phyloP scores from a whole-genome alignment of 2,329 filamentous ascomycete genomes.

The Fusarium sp. region DNA sequence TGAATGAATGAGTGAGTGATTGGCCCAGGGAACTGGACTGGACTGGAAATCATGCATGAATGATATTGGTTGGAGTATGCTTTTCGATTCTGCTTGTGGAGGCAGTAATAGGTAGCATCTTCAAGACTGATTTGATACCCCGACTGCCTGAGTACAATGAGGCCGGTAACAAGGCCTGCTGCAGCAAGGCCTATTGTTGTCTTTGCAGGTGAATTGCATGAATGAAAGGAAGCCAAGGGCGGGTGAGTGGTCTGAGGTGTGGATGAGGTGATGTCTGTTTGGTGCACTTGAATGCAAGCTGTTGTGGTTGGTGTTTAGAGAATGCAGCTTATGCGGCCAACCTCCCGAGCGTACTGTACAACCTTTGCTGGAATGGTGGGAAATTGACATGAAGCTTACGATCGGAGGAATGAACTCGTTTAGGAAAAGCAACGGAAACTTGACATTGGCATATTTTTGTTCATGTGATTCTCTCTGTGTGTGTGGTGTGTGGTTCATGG shows the following conservation, averaged over 20 bases:
- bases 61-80: slow-evolving; percentile 26
- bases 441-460: not conserved
- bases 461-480: not conserved
- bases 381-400: not conserved
- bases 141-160: not conserved
- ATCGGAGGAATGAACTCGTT: not conserved
- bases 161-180: not conserved
- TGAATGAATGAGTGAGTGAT: slow-evolving; percentile 20
- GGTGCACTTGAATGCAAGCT: not conserved
- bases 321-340: not conserved
- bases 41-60: slow-evolving; percentile 23
- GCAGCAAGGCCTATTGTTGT: not conserved
- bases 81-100: slow-evolving; percentile 6
- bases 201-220: not conserved
- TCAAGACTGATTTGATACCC: slow-evolving; percentile 38
- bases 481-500: not conserved
- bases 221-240: not conserved
- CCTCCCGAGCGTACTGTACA: not conserved
- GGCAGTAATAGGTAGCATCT: slow-evolving; percentile 26
- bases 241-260: not conserved
- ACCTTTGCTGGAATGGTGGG: not conserved
- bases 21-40: slow-evolving; percentile 23
- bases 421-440: not conserved
- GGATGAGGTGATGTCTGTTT: not conserved
- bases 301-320: not conserved